Evolutionary conservation across 805 yeast genomes (phyloP).

Genomic region (Starmerella khaoyaiensis): DNA sequence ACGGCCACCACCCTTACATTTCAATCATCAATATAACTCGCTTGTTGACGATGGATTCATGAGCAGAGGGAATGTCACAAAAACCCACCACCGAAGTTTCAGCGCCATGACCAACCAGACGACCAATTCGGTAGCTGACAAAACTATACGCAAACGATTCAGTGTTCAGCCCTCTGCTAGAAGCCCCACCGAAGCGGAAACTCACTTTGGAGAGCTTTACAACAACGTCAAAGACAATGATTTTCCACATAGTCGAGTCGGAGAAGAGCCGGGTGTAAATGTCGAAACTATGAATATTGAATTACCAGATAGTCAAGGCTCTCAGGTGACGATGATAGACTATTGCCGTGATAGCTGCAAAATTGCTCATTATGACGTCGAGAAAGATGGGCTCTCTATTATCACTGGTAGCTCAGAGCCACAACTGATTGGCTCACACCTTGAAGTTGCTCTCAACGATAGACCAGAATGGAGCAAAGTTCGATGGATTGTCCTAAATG

Average conservation of each 20-base stretch:
- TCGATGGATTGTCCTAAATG: slow-evolving; percentile 47
- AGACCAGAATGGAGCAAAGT: slow-evolving; percentile 40
- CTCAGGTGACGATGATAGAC: slow-evolving; percentile 42
- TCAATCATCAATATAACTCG: too few relatives aligned
- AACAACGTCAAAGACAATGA: not conserved
- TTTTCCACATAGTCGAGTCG: slow-evolving; percentile 23
- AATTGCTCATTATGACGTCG: slow-evolving; percentile 33
- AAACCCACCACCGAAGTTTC: too few relatives aligned
- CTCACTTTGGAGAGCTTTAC: too few relatives aligned
- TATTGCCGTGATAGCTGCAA: slow-evolving; percentile 35
- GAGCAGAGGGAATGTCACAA: too few relatives aligned
- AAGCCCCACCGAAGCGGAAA: too few relatives aligned
- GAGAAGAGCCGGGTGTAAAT: slow-evolving; percentile 51
- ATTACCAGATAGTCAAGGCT: slow-evolving; percentile 37
- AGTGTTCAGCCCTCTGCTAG: too few relatives aligned
- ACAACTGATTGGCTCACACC: slow-evolving; percentile 1
- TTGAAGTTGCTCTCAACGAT: slow-evolving; percentile 23
- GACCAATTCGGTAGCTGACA: too few relatives aligned
- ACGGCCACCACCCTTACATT: too few relatives aligned
- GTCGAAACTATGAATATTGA: slow-evolving; percentile 39
- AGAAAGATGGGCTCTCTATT: slow-evolving; percentile 25
- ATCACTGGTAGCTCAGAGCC: slow-evolving; percentile 11
- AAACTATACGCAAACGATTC: too few relatives aligned
- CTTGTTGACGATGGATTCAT: too few relatives aligned
- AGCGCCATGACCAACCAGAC: too few relatives aligned